Evolutionary conservation across 441 rosid species (phyloP).

Genomic region (Manihot esculenta): DNA sequence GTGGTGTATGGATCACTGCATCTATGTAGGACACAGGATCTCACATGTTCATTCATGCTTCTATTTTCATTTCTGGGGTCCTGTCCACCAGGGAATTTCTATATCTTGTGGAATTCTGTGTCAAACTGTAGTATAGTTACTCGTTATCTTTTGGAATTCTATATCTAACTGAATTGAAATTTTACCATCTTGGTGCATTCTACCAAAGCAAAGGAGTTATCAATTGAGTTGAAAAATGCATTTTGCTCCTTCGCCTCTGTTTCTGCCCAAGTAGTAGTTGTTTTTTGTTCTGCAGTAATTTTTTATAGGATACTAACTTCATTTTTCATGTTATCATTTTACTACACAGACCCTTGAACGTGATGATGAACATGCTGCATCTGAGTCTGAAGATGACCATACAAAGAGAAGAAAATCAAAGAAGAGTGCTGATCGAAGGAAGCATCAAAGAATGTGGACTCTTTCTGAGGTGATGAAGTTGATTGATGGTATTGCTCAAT

Average conservation of each 20-base stretch:
- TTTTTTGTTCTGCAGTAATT: background rate
- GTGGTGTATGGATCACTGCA: background rate
- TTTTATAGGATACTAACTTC: background rate
- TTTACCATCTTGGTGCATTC: background rate
- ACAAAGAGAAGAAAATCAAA: slow-evolving; percentile 37
- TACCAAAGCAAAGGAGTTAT: background rate
- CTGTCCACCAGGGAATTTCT: background rate
- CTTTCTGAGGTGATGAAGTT: slow-evolving; percentile 69
- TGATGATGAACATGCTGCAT: slow-evolving; percentile 41
- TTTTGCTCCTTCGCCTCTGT: background rate
- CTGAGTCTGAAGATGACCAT: slow-evolving; percentile 55
- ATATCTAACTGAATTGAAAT: background rate
- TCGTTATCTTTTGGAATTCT: background rate
- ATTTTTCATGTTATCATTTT: slow-evolving; percentile 10
- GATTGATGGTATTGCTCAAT: slow-evolving; percentile 81
- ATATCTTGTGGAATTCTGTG: background rate
- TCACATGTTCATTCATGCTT: background rate
- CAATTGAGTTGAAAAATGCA: background rate
- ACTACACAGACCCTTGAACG: slow-evolving; percentile 38
- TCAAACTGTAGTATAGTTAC: background rate
- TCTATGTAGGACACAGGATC: background rate
- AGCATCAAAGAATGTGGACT: slow-evolving; percentile 90
- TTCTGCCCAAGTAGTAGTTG: background rate
- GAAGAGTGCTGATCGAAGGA: slow-evolving; percentile 62
- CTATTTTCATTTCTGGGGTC: background rate